phyloP scores from a whole-genome alignment of 345 rosid genomes.

The Citrus glauca region DNA sequence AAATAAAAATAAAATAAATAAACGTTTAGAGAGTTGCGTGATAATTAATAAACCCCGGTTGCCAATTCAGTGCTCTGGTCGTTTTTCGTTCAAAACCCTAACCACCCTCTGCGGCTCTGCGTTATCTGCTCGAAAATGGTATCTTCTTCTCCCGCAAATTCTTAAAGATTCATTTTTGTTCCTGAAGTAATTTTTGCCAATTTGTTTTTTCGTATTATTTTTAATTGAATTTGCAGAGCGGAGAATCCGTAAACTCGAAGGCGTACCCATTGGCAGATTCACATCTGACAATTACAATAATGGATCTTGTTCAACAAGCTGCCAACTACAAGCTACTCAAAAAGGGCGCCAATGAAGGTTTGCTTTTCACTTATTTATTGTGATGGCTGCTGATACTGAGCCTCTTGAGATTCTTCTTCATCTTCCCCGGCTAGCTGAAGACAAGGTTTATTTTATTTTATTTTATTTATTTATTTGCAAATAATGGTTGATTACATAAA shows the following conservation, averaged over 20 bases:
- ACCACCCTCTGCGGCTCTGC: not conserved
- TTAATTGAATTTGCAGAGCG: conserved; percentile 33
- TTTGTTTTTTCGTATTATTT: not conserved
- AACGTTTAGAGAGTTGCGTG: too few species aligned
- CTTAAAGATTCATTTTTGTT: not conserved
- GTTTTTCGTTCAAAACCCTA: not conserved
- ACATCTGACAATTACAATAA: conserved; percentile 64
- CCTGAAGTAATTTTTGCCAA: not conserved
- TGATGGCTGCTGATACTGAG: conserved; percentile 72
- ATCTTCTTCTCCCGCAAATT: not conserved
- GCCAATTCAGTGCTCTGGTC: too few species aligned
- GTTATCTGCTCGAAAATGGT: not conserved
- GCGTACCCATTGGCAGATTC: conserved; percentile 86
- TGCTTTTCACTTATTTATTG: conserved; percentile 22
- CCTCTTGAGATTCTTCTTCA: conserved; percentile 90
- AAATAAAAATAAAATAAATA: too few species aligned
- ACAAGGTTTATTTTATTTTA: conserved; percentile 38
- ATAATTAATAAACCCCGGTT: too few species aligned
- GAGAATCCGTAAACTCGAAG: conserved; percentile 69
- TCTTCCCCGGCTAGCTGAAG: conserved; percentile 69
- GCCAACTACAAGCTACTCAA: conserved; percentile 92
- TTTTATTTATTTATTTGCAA: too few species aligned
- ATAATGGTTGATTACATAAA: too few species aligned
- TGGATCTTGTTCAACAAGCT: conserved; percentile 91
- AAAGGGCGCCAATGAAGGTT: conserved; percentile 94